Evolutionary conservation across 1,284 basidiomycete genomes (phyloP).

Genomic region (Clitocybe nebularis): DNA sequence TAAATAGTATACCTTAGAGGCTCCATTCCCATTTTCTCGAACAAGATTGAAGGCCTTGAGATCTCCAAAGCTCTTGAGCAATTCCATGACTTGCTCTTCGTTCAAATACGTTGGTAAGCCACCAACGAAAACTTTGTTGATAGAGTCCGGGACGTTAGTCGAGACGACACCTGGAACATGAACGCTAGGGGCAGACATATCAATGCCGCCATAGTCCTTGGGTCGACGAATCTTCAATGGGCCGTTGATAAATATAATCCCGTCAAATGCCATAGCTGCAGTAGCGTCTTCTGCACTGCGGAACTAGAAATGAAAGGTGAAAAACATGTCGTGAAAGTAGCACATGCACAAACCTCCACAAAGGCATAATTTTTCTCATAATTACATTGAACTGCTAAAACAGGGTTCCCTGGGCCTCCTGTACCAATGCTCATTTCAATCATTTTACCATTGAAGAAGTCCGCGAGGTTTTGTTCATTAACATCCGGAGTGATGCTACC

Average conservation of each 20-base stretch:
- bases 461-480: conserved; percentile 84
- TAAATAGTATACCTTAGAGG: conserved; percentile 68
- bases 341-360: conserved; percentile 64
- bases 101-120: conserved; percentile 93
- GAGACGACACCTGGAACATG: conserved; percentile 93
- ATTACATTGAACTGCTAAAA: conserved; percentile 91
- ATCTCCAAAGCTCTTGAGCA: conserved; percentile 96
- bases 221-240: conserved; percentile 94
- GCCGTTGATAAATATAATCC: conserved; percentile 90
- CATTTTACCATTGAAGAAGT: conserved; percentile 97
- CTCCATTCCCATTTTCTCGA: conserved; percentile 84
- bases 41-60: conserved; percentile 97
- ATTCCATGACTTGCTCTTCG: conserved; percentile 97
- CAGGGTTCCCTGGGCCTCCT: conserved; percentile 84
- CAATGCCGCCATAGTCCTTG: conserved; percentile 89
- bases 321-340: conserved; percentile 5
- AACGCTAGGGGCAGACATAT: conserved; percentile 56
- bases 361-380: conserved; percentile 98
- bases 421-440: conserved; percentile 83
- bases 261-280: conserved; percentile 94
- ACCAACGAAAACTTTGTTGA: conserved; percentile 98
- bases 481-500: conserved; percentile 92
- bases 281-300: conserved; percentile 96
- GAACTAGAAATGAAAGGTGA: conserved; percentile 57
- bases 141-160: conserved; percentile 95